Evolutionary conservation across 2,329 filamentous ascomycete species (phyloP), one percentile per base, ranked within the genome.

Genomic region (Didymella arachidicola): DNA sequence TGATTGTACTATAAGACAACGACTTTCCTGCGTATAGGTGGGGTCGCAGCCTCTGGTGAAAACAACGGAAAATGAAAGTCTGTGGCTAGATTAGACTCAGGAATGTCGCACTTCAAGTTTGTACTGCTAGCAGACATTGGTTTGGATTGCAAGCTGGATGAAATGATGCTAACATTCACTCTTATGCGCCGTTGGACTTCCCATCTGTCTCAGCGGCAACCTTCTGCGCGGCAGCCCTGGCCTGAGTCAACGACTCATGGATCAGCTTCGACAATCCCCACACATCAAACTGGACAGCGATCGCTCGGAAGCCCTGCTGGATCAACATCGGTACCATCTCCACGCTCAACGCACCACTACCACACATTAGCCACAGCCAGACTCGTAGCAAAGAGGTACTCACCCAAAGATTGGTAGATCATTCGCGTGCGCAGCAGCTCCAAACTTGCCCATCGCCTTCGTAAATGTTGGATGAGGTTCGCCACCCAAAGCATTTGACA

Each of bases 211-310:
- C 53, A 11, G 58, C 59, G 19, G 61, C 68, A 19, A 61, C 60
- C 26, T 61, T 30, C 62, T 70, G 68, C 27, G 61, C 65, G 47
- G 54, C 29, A n/a, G 58, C 63, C 41, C 60, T 66, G 4, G 62
- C 67, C 32, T 57, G 47, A 38, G 62, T 58, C 53, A 72, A 48
- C 10, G 62, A 61, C 10, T 45, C 54, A 11, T 64, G 56, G 6
- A 69, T 44, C 43, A 71, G 42, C 27, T 61, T 61, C 7, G 67
- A 59, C 22, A 69, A 50, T 1, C 60, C 65, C 69, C 69, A 71
- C n/a, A 67, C 59, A 57, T 70, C 68, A 25, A 70, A 70, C n/a
- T 66, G 59, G 41, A 71, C 65, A 19, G 55, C 65, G 48, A 72
- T 67, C 10, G 60, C 61, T 4, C 63, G 50, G 38, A 58, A 61